Evolutionary conservation across 108 stramenopile genomes (phyloP), one percentile per base, ranked within the genome.

Genomic region (Pseudonitzschia delicatissima): DNA sequence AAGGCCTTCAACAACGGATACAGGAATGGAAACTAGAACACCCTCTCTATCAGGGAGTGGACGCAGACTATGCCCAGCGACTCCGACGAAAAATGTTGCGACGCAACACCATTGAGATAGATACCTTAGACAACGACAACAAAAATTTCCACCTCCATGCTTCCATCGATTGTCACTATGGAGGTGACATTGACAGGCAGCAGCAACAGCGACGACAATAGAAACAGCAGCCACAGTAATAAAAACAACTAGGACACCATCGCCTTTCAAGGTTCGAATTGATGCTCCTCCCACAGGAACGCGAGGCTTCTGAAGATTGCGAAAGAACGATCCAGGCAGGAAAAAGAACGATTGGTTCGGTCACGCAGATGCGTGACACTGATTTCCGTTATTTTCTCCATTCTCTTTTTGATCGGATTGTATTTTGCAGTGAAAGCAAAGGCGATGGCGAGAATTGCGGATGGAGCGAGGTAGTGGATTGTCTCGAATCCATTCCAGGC

Each of bases 281-380:
- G 23, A 73, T 73, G 65, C 28, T 73, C 7, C 58, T 73, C 6
- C 72, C 72, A 5, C 72, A 73, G 45, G 72, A 73, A 61, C 72
- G 72, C 13, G 34, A 59, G 37, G 65, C n/a, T 73, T 12, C 20
- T 73, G 35, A 47, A 64, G 4, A 15, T 66, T 9, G 35, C 64
- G 17, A 63, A 72, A 23, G 26, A 35, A 35, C 59, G 60, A 15
- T 27, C 47, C 26, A 6, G 29, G n/a, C 18, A 18, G n/a, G 51
- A 35, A 13, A 52, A n/a, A 21, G 20, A 53, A 53, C 50, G 33
- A 23, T 20, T 18, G 21, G 66, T 8, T 17, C 45, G 45, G 8
- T 8, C 17, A 26, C 7, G 57, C 26, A 29, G 57, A 17, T 26
- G 26, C 7, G 26, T 17, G 25, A 31, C 57, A n/a, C 17, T 58